Evolutionary conservation across 1,139 yeast genomes (phyloP).

Genomic region (Meyerozyma carpophila): DNA sequence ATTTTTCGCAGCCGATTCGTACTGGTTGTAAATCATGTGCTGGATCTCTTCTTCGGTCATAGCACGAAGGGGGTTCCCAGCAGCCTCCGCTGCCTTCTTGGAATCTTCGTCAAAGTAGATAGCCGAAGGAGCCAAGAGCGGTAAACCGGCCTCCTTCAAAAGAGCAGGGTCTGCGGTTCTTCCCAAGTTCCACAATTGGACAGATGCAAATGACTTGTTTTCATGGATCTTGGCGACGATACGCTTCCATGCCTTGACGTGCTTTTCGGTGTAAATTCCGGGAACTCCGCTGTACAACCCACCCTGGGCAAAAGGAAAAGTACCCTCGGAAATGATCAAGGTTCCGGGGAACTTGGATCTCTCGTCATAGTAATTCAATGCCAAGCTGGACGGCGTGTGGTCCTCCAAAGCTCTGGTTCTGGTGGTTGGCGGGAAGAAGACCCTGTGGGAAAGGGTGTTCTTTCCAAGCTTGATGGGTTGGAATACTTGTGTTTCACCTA

Average conservation of each 20-base stretch:
- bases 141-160: conserved; percentile 17
- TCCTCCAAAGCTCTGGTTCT: conserved; percentile 9
- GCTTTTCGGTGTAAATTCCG: conserved; percentile 10
- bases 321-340: conserved; percentile 10
- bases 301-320: conserved; percentile 4
- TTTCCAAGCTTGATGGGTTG: conserved; percentile 13
- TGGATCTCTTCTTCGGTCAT: conserved; percentile 10
- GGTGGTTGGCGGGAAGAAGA: conserved; percentile 14
- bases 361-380: conserved; percentile 9
- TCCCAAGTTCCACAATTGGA: conserved; percentile 12
- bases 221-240: conserved; percentile 10
- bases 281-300: conserved; percentile 4
- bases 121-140: conserved; percentile 20
- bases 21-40: conserved; percentile 7
- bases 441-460: conserved; percentile 8
- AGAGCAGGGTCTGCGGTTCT: conserved; percentile 21
- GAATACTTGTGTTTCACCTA: conserved; percentile 25
- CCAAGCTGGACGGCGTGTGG: conserved; percentile 10
- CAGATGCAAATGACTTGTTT: conserved; percentile 7
- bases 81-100: conserved; percentile 7
- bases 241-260: conserved; percentile 8
- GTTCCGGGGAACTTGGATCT: conserved; percentile 10
- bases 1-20: conserved; percentile 13
- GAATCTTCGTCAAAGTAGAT: conserved; percentile 5
- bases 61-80: conserved; percentile 8